Base-by-base conservation (phyloP, 2,329 filamentous ascomycete species). In the Pseudocercospora musae region DNA sequence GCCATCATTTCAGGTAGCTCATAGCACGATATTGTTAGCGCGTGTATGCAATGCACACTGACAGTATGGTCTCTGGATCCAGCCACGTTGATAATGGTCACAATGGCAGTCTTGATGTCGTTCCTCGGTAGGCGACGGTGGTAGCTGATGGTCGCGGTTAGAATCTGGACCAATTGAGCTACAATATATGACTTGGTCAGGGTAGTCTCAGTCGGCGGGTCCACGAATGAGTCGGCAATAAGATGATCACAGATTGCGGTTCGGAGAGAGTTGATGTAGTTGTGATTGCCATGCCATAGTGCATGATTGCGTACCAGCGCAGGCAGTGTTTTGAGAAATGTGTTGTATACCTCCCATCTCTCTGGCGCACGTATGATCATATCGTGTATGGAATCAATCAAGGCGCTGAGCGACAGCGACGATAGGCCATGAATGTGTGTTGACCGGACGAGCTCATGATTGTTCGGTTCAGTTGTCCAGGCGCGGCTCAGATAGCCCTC, bases 21-120 rank as follows among this genome's bases (percentile, higher is more conserved):
- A 71, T 97, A 92, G 74, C 93, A 97, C 79, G 94, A 98, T 63
- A 99, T 89, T 0, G 92, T 93, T 20, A 99, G 81, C 0, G 94
- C 94, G 75, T 99, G 94, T 58, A 99, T 96, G 76, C 95, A 99
- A 65, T 88, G 90, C 72, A 93, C 95, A 20, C 92, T 92, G 59
- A 92, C 96, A 66, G 90, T 86, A 46, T 71, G 64, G 50, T 76
- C 74, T 50, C 73, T 69, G 6, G 73, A 71, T 13, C 74, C 74
- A 62, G 98, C 91, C 1, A 94, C 94, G 60, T 89, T 85, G 68
- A 96, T 87, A 73, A 99, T 97, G 0, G 91, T 87, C 23, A 66
- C 67, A 88, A 88, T 25, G 96, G 91, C 37, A 96, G 87, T 92
- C 71, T 97, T 93, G 74, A 96, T 89, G 70, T 98, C 92, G 29